Evolutionary conservation across 2,329 filamentous ascomycete genomes (phyloP), one percentile per base, ranked within the genome.

Genomic region (Colletotrichum orbiculare): DNA sequence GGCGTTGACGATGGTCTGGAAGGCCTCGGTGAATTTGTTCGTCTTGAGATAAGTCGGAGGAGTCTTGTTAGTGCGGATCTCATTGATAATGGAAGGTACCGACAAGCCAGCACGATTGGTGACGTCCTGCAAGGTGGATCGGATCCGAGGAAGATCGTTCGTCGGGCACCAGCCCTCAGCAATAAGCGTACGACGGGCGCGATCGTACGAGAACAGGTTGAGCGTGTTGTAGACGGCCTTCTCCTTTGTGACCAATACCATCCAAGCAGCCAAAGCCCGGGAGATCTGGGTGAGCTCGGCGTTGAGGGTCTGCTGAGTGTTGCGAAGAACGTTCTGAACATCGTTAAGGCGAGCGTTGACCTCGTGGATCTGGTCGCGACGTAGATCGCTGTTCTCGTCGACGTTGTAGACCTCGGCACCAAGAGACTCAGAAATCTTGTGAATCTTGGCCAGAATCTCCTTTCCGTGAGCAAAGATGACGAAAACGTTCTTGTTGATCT

Each of bases 391-490:
- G 82, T 98, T 97, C 84, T 99, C 96, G 72, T 99, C 96, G 38
- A 99, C 96, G 71, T 90, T 94, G 85, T 99, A 99, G 67, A 98
- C 87, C 75, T 97, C 93, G 60, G 96, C 96, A 67, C 95, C 93
- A 79, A 99, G 90, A 8, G 94, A 97, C 81, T 99, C 96, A 2
- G 95, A 98, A 67, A 99, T 98, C 86, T 97, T 98, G 75, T 96
- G 90, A 76, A 99, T 98, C 88, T 99, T 99, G 74, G 94, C 92
- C 73, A 99, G 89, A 71, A 99, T 97, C 79, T 98, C 95, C 80
- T 97, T 97, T 75, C 96, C 96, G 74, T 99, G 96, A 11, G 96
- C 96, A 73, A 99, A 99, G 78, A 99, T 99, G 74, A 99, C 95
- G 74, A 99, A 99, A 60, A 99, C 96, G 72, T 97, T 99, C 89